These are phyloP conservation scores for Solanum chilense DNA, from an alignment of 257 asterid species.

Conservation along the genomic window DNA sequence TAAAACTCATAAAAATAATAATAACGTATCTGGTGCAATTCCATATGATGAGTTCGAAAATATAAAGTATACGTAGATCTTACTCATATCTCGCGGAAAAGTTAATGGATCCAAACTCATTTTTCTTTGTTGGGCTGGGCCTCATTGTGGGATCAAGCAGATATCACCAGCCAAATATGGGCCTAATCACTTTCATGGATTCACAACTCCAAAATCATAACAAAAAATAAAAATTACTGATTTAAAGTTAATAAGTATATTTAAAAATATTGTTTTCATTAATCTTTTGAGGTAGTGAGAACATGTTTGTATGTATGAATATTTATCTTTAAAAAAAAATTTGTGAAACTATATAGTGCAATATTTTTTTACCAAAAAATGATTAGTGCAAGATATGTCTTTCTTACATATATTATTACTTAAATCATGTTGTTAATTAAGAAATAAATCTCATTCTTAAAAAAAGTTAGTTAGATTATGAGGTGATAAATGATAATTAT, in stretches of 20 bases:
- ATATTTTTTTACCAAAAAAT: background rate
- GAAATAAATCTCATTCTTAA: background rate
- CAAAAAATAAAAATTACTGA: background rate
- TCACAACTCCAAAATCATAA: background rate
- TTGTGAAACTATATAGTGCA: background rate
- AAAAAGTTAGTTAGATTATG: background rate
- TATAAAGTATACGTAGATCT: no score
- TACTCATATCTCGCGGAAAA: background rate
- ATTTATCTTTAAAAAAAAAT: background rate
- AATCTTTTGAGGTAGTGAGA: background rate
- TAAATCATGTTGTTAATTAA: background rate
- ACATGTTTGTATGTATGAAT: background rate
- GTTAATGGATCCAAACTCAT: background rate
- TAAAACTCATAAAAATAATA: background rate
- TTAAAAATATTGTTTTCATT: background rate
- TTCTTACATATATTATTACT: background rate
- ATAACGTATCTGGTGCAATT: no score
- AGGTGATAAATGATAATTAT: background rate
- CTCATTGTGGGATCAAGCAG: background rate
- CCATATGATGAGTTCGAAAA: fast-evolving
- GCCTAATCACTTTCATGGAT: background rate
- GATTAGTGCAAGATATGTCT: background rate
- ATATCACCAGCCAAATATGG: background rate
- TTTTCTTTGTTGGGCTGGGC: background rate
- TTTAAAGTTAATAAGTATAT: background rate